Base-by-base conservation (phyloP, 352 stramenopile genomes). In the Phytophthora fragariae region DNA sequence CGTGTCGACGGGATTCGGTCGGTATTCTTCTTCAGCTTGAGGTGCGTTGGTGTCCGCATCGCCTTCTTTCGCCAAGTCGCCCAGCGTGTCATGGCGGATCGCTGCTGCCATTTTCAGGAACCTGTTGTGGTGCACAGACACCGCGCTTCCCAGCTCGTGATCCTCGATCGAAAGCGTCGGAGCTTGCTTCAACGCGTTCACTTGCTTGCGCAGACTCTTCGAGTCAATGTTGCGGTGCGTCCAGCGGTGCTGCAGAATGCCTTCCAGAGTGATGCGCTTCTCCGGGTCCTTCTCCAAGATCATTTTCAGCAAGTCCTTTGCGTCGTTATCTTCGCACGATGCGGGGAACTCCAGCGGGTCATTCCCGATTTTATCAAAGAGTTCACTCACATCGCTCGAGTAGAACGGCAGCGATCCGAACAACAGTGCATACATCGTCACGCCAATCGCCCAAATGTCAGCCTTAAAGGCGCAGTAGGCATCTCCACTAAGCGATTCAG, bases 311-410 rank as follows among this genome's bases (percentile, higher is more conserved):
- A 98, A 72, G 53, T 97, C 85, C 37, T 87, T 90, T 0, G 88
- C 62, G n/a, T 90, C 81, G 1, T 81, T 76, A 39, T 90, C 82
- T 33, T 76, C 66, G 37, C 80, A 90, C 2, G 24, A 76, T 0
- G 76, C 11, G 9, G 86, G 84, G 44, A 92, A 93, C 6, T 77
- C 68, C 3, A 93, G 29, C 1, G 78, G 68, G 24, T 91, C 86
- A 1, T 70, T 73, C 50, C 96, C 84, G 57, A 98, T 98, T 55
- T 97, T 95, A 24, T 97, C 92, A 76, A 98, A 98, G 8, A 98
- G 73, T 41, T 86, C 74, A 7, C 86, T 77, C 9, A 96, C 91
- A 68, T 98, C 94, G 21, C 63, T 80, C 27, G 97, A 91, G 72
- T 95, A 95, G 72, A 97, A 98, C 0, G 94, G 94, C 49, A 98